These are phyloP conservation scores for Hypoxylon intermedium DNA, from an alignment of 495 filamentous ascomycete genomes.

Conservation along the genomic window DNA sequence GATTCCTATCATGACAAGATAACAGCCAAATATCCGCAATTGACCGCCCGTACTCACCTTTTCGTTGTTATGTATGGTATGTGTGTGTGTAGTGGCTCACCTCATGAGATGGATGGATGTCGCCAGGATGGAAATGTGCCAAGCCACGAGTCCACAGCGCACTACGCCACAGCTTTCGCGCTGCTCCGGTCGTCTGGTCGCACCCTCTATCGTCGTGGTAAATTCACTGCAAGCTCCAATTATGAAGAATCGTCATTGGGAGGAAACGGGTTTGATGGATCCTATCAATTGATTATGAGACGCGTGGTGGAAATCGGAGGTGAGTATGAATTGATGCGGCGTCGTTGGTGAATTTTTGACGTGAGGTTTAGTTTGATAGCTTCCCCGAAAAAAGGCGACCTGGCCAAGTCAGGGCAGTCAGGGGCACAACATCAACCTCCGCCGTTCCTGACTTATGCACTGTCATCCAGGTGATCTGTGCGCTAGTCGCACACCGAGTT, in stretches of 20 bases:
- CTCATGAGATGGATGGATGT: too few relatives aligned
- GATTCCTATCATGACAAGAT: too few relatives aligned
- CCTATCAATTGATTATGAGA: too few relatives aligned
- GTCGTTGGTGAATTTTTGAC: conserved; percentile 4
- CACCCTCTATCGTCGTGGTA: not conserved
- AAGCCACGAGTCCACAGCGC: not conserved
- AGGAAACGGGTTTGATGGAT: not conserved
- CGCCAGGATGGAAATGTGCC: not conserved
- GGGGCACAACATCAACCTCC: conserved; percentile 2
- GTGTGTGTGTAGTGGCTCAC: too few relatives aligned
- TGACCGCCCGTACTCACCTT: too few relatives aligned
- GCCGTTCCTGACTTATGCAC: too few relatives aligned
- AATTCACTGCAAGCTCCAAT: not conserved
- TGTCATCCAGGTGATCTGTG: too few relatives aligned
- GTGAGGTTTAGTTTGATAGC: not conserved
- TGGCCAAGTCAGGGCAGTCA: not conserved
- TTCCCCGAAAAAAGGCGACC: conserved; percentile 7
- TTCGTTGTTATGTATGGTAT: too few relatives aligned
- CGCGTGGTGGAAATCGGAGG: too few relatives aligned
- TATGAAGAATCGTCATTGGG: not conserved
- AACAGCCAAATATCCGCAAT: too few relatives aligned
- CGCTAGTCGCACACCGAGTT: too few relatives aligned
- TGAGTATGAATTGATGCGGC: too few relatives aligned
- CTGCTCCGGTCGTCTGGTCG: not conserved
- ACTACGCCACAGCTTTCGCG: not conserved